Evolutionary conservation across 305 asterid genomes (phyloP), one percentile per base, ranked within the genome.

Genomic region (Euphrasia arctica): DNA sequence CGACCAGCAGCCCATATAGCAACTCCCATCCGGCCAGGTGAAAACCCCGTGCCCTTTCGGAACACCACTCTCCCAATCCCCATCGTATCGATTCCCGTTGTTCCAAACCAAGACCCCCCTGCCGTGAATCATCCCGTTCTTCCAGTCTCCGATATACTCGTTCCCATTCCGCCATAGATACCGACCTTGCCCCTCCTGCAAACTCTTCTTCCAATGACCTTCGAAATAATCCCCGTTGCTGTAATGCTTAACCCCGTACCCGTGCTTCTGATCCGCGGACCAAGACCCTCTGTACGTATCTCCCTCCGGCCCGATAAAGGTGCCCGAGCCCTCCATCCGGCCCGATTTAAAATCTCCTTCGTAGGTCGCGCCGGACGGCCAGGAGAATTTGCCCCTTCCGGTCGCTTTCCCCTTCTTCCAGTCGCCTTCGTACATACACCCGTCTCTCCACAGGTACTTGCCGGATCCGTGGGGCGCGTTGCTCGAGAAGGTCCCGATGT

Each of bases 401-500:
- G 70, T 78, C n/a, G 96, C 95, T 52, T 83, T 89, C 57, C 96
- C 96, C 65, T 74, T 78, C 75, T 74, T 84, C 96, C 96, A 89
- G 48, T 86, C 96, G 1, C 96, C 96, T 63, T 81, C 95, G 64
- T 86, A 89, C 95, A 83, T 86, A 66, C 95, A 89, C 49, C 95
- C 95, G 58, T 89, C 96, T 25, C 60, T 69, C 96, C 96, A 89
- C 61, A 86, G 36, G 70, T 84, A 86, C 73, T 86, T 89, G 3
- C 96, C 95, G 63, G 86, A 78, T 71, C 95, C 95, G 79, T 86
- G 85, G 1, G 96, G 95, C 9, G 83, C 64, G 63, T 77, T 79
- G 72, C 77, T 82, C 5, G 87, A 66, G 74, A 82, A 89, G 2
- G 75, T 74, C 13, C 96, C 96, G 60, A 78, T 80, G 15, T 89